Conservation (phyloP, 345 rosid species). For the Sisymbrium irio region DNA sequence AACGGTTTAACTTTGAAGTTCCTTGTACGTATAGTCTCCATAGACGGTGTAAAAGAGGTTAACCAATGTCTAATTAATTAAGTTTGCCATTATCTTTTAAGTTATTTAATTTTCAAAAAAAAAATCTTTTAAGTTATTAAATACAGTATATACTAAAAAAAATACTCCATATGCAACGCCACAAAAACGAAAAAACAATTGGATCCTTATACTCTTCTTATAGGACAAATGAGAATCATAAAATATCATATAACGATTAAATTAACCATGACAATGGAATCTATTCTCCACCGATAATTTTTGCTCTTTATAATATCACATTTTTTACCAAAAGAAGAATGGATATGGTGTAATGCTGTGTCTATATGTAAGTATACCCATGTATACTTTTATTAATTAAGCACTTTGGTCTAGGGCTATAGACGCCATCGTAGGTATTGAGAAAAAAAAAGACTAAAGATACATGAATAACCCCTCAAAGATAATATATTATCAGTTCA, state of each 20-base stretch:
- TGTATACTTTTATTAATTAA: constrained; percentile 16
- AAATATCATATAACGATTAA: constrained; percentile 12
- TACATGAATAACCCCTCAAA: neutral
- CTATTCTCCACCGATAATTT: constrained; percentile 35
- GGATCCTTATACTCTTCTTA: too few species aligned
- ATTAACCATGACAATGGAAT: constrained; percentile 34
- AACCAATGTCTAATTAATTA: neutral
- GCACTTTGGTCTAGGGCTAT: constrained; percentile 36
- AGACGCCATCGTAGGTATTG: constrained; percentile 9
- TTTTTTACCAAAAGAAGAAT: constrained; percentile 61
- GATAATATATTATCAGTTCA: neutral
- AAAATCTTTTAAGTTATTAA: neutral
- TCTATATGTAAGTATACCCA: neutral
- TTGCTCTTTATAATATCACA: constrained; percentile 5
- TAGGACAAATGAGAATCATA: neutral
- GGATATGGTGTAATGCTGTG: constrained; percentile 45
- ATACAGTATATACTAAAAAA: neutral
- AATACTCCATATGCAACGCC: neutral
- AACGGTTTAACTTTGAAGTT: neutral
- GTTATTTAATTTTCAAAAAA: too few species aligned
- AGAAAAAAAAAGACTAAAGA: constrained; percentile 7
- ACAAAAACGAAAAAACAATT: neutral
- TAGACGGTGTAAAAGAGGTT: too few species aligned
- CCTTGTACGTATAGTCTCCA: too few species aligned
- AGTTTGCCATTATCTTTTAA: neutral